A percentile compares a stretch with the other conserved stretches of the same genome.
These are phyloP conservation scores for Hyphopichia fennica DNA, from an alignment of 1,139 yeast genomes.

Conservation along the genomic window DNA sequence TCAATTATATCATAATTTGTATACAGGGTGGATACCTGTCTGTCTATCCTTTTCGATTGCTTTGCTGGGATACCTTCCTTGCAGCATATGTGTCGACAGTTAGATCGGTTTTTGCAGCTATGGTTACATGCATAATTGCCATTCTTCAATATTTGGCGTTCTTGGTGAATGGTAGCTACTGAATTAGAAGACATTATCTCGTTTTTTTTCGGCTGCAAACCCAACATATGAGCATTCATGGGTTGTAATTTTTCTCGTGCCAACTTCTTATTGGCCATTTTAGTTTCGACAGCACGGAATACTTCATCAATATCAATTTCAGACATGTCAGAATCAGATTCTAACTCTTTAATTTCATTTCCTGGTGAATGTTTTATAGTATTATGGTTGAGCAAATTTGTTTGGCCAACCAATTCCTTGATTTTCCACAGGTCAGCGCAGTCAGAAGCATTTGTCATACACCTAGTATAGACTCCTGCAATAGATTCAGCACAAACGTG, in stretches of 20 bases:
- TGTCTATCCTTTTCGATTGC: neutral
- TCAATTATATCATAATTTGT: too few relatives aligned
- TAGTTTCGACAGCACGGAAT: neutral
- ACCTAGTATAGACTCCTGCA: constrained; percentile 26
- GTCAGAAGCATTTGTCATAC: neutral
- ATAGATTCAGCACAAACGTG: constrained; percentile 34
- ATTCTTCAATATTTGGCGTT: constrained; percentile 14
- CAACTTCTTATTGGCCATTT: neutral
- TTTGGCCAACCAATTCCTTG: neutral
- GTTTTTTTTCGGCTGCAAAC: neutral
- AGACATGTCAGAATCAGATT: neutral
- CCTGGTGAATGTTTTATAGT: too few relatives aligned
- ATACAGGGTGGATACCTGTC: too few relatives aligned
- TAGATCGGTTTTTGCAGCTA: constrained; percentile 32
- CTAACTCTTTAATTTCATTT: neutral
- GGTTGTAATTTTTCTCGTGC: neutral
- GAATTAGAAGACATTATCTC: too few relatives aligned
- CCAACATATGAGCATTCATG: too few relatives aligned
- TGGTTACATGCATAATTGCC: constrained; percentile 39
- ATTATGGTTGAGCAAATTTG: too few relatives aligned
- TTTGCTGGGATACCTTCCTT: constrained; percentile 33
- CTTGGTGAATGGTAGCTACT: too few relatives aligned
- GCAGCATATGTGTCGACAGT: constrained; percentile 46
- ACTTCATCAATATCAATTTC: constrained; percentile 1
- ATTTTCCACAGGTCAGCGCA: constrained; percentile 6